Evolutionary conservation across 805 yeast genomes (phyloP), one percentile per base, ranked within the genome.

Genomic region (Lipomyces kockii): DNA sequence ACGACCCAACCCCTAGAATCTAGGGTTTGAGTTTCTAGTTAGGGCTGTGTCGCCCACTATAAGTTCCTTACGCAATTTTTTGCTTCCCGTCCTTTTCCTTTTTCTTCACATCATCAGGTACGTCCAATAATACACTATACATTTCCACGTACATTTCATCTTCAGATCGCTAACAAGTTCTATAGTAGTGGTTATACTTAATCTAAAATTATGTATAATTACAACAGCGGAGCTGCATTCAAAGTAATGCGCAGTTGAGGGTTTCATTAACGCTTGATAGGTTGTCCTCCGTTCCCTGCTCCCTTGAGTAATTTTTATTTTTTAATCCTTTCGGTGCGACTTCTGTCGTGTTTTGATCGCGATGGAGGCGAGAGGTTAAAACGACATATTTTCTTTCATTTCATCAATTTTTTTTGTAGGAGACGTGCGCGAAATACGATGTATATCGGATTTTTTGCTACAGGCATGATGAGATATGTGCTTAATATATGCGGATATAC

Each of bases 201-300:
- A 68, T 65, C 69, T 65, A 54, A 37, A 56, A 25, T 61, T 57
- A 62, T 34, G 63, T 68, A 68, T 68, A 68, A 68, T 68, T 68
- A 67, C 71, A 68, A 68, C 63, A 53, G 61, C 58, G 70, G 71
- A 66, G 71, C 71, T 61, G 71, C 71, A 58, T 62, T 58, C 63
- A 37, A 20, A 8, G 62, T 52, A 58, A 67, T 61, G 71, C 71
- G 63, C 58, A 68, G 71, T 68, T 68, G 71, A 68, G 71, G 71
- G 71, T 61, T 65, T 49, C 65, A 22, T 67, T 68, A 60, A 14
- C 63, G 27, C 60, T 32, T 62, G 34, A 62, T 68, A 68, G 71
- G 70, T 62, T 53, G 60, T 67, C 71, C 62, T 68, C 71, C 71
- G 71, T 68, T 68, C 71, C 71, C 71, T 68, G 71, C 71, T 68